A percentile compares a stretch with the other conserved stretches of the same genome.
Evolutionary conservation across 2,329 filamentous ascomycete genomes (phyloP).

Genomic region (Blumeria hordei): DNA sequence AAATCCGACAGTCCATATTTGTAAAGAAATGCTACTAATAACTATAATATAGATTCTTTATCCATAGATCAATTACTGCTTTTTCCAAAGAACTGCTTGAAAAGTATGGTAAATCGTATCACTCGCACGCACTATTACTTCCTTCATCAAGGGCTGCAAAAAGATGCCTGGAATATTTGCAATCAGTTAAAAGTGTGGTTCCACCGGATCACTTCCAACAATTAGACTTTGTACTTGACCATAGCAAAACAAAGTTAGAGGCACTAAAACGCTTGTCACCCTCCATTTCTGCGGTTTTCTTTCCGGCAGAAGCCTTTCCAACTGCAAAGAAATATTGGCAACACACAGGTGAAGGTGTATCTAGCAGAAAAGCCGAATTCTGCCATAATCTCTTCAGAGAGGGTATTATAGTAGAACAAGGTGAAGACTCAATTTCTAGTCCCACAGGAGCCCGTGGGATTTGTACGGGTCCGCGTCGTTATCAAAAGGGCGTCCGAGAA

Average conservation of each 20-base stretch:
- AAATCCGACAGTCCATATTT: not conserved
- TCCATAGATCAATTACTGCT: conserved; percentile 58
- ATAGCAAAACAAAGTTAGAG: conserved; percentile 24
- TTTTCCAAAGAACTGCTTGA: conserved; percentile 45
- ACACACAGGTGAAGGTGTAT: conserved; percentile 79
- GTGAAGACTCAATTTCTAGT: conserved; percentile 8
- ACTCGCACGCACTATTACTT: conserved; percentile 59
- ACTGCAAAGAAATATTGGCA: conserved; percentile 94
- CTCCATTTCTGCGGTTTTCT: conserved; percentile 45
- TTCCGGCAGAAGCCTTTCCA: conserved; percentile 38
- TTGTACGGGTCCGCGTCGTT: conserved; percentile 52
- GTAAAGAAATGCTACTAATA: not conserved
- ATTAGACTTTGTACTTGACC: conserved; percentile 39
- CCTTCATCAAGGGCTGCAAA: conserved; percentile 45
- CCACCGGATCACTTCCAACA: conserved; percentile 24
- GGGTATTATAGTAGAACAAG: conserved; percentile 31
- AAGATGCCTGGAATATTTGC: conserved; percentile 53
- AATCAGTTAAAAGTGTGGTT: conserved; percentile 28
- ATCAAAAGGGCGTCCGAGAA: conserved; percentile 38
- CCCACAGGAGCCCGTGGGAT: conserved; percentile 9
- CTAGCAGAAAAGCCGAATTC: conserved; percentile 77
- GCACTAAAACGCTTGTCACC: conserved; percentile 30
- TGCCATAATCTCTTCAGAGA: conserved; percentile 53
- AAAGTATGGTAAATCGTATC: conserved; percentile 33
- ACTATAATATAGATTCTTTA: conserved; percentile 47